Conservation (phyloP, 306 rosid species). For the Purshia tridentata region DNA sequence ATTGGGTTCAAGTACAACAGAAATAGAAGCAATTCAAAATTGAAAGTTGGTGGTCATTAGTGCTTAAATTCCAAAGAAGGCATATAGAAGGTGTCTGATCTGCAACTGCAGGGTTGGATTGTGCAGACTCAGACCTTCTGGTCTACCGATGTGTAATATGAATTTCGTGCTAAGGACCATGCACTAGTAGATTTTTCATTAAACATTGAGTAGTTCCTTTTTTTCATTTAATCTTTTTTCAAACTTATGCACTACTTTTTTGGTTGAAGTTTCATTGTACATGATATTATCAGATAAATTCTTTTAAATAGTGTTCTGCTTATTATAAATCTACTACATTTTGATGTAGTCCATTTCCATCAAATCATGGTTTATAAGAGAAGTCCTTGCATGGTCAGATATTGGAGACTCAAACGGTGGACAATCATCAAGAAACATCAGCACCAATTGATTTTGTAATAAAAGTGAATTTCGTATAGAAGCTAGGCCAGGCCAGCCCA, state of each 20-base stretch:
- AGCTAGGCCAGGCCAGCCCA: neutral
- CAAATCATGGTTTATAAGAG: neutral
- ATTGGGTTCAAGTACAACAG: conserved; percentile 6
- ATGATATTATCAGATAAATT: neutral
- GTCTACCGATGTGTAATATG: neutral
- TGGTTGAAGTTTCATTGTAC: neutral
- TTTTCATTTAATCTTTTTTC: neutral
- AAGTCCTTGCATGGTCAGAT: neutral
- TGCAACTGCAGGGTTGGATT: neutral
- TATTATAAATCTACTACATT: neutral
- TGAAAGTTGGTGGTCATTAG: neutral
- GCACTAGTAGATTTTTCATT: neutral
- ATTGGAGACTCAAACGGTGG: neutral
- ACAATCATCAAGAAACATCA: neutral
- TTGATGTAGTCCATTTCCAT: neutral
- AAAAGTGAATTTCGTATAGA: neutral
- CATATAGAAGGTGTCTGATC: neutral
- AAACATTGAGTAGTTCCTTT: neutral
- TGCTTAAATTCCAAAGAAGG: neutral
- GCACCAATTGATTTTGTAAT: neutral
- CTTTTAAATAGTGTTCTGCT: neutral
- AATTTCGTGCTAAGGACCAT: neutral
- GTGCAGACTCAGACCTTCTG: neutral
- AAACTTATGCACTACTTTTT: neutral
- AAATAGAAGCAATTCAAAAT: neutral